Conservation (phyloP, 1,284 basidiomycete genomes). For the Cryptococcus jaspeensis region DNA sequence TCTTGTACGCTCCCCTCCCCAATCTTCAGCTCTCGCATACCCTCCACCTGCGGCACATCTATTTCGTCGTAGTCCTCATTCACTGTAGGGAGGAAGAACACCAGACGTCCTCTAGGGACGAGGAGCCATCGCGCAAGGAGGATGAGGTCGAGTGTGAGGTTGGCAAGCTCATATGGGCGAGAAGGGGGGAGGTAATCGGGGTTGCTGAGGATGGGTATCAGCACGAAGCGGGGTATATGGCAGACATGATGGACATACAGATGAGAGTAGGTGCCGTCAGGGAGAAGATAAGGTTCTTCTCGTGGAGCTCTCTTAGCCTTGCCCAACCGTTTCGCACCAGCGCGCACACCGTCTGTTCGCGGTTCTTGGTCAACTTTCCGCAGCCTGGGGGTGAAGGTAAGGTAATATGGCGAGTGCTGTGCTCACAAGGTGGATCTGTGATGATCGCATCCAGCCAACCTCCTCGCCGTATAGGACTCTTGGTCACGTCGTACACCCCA, state of each 20-base stretch:
- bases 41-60: slow-evolving; percentile 72
- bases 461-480: slow-evolving; percentile 83
- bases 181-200: slow-evolving; percentile 79
- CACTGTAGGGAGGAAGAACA: slow-evolving; percentile 92
- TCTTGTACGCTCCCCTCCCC: slow-evolving; percentile 88
- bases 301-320: slow-evolving; percentile 53
- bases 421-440: slow-evolving; percentile 86
- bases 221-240: background rate
- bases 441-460: slow-evolving; percentile 91
- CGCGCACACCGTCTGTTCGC: slow-evolving; percentile 80
- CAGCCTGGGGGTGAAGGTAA: too few species aligned
- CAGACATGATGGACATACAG: slow-evolving; percentile 31
- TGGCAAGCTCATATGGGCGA: slow-evolving; percentile 88
- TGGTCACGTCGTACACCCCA: slow-evolving; percentile 85
- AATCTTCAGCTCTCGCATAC: slow-evolving; percentile 67
- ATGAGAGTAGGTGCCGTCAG: slow-evolving; percentile 49
- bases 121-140: slow-evolving; percentile 79
- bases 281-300: slow-evolving; percentile 43
- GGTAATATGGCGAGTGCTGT: background rate
- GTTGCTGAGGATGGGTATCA: slow-evolving; percentile 53
- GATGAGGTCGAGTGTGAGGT: slow-evolving; percentile 78
- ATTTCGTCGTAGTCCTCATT: slow-evolving; percentile 85
- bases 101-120: slow-evolving; percentile 80
- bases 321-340: slow-evolving; percentile 92
- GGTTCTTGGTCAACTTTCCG: too few species aligned